phyloP scores from a whole-genome alignment of 1,284 basidiomycete genomes.

The Trametes pubescens region DNA sequence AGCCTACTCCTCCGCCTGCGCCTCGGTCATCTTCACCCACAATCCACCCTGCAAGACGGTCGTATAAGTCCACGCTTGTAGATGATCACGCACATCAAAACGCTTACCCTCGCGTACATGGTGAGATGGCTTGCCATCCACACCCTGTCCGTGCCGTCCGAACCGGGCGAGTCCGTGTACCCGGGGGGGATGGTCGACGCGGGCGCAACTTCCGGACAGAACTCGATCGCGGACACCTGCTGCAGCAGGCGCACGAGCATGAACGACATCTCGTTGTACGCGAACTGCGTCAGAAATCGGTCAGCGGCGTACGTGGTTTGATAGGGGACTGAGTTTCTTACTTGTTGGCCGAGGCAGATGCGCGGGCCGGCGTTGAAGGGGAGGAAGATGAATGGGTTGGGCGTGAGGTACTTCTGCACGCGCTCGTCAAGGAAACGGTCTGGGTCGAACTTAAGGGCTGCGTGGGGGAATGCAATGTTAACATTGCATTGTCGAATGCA shows the following conservation, averaged over 20 bases:
- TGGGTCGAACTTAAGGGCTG: slow-evolving; percentile 51
- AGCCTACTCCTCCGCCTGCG: slow-evolving; percentile 13
- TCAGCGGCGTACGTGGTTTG: too few species aligned
- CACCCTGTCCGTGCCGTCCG: slow-evolving; percentile 58
- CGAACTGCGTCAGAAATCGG: slow-evolving; percentile 53
- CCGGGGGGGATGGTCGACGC: slow-evolving; percentile 40
- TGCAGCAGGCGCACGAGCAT: slow-evolving; percentile 72
- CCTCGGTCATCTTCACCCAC: slow-evolving; percentile 36
- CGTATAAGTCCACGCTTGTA: not conserved
- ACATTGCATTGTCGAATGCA: not conserved
- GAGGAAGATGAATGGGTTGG: slow-evolving; percentile 57
- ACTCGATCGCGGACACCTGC: slow-evolving; percentile 54
- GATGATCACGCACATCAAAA: not conserved
- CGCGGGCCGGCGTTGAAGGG: slow-evolving; percentile 60
- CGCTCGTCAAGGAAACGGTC: slow-evolving; percentile 52
- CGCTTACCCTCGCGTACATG: slow-evolving; percentile 56
- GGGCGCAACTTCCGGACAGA: slow-evolving; percentile 49
- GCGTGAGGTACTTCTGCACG: slow-evolving; percentile 45
- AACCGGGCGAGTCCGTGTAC: slow-evolving; percentile 32
- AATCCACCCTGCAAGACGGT: slow-evolving; percentile 30
- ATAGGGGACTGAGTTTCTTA: slow-evolving; percentile 13
- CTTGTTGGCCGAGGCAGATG: slow-evolving; percentile 57
- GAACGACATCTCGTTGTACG: slow-evolving; percentile 75
- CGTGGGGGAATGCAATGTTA: too few species aligned
- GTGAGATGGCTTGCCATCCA: slow-evolving; percentile 63